Percentiles rank a stretch among this genome's conserved stretches.
phyloP scores from a whole-genome alignment of 768 basidiomycete species.

The Tulasnella sp. region DNA sequence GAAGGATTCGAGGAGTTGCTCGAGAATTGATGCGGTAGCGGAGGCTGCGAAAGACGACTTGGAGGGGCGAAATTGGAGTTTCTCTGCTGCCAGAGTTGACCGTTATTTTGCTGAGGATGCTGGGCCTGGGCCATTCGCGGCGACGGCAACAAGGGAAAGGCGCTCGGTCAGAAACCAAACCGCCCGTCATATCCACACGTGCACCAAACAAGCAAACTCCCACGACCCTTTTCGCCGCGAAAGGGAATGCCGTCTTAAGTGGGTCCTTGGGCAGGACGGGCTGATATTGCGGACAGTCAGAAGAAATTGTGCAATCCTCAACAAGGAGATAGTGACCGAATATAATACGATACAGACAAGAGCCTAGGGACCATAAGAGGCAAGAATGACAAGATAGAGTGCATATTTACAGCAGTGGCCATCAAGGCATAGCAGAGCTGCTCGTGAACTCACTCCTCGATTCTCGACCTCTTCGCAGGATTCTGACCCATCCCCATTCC shows the following conservation, averaged over 20 bases:
- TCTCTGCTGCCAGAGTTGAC: conserved; percentile 7
- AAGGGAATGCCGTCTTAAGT: not conserved
- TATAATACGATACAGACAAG: not conserved
- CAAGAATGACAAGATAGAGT: not conserved
- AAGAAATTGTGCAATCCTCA: no score
- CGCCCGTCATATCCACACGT: not conserved
- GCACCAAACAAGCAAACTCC: not conserved
- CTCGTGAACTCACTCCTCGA: not conserved
- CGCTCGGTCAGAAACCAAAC: conserved; percentile 3
- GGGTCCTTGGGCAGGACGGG: not conserved
- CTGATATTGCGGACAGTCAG: no score
- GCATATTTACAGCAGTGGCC: not conserved
- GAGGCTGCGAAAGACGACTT: not conserved
- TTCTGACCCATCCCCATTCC: conserved; percentile 39
- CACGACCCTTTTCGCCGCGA: not conserved
- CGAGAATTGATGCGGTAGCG: not conserved
- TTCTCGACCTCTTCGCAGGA: conserved; percentile 13
- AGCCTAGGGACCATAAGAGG: not conserved
- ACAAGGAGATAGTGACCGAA: not conserved
- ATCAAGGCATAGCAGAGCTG: not conserved
- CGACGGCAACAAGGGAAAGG: not conserved
- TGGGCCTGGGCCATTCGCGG: conserved; percentile 4
- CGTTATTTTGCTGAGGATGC: not conserved
- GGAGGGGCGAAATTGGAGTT: not conserved
- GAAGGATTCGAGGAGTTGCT: not conserved